Conservation (phyloP, 2,329 filamentous ascomycete genomes). For the Penicillium crustosum region DNA sequence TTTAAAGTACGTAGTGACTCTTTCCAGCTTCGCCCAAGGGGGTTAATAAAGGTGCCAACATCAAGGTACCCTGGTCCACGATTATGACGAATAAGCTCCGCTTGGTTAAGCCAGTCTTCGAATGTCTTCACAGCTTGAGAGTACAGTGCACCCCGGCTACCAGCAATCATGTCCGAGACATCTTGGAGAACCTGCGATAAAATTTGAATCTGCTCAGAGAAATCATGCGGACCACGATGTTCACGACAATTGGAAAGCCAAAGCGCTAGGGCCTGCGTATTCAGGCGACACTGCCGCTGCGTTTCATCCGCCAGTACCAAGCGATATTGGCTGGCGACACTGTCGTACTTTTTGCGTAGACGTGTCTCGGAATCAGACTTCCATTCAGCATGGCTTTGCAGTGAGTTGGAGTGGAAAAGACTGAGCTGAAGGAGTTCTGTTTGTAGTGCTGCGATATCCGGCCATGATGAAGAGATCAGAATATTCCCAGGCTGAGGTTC, state of each 20-base stretch:
- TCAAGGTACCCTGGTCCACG: constrained; percentile 11
- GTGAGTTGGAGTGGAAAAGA: constrained; percentile 37
- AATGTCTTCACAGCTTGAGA: constrained; percentile 32
- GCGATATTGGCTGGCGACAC: constrained; percentile 37
- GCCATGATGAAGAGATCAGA: constrained; percentile 32
- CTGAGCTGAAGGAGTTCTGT: constrained; percentile 47
- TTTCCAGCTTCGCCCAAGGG: constrained; percentile 37
- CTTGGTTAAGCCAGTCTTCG: constrained; percentile 39
- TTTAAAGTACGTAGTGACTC: constrained; percentile 32
- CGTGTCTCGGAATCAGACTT: constrained; percentile 30
- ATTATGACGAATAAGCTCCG: constrained; percentile 27
- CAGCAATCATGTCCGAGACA: constrained; percentile 32
- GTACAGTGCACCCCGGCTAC: constrained; percentile 31
- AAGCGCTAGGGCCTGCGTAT: constrained; percentile 35
- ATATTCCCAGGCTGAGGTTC: constrained; percentile 18
- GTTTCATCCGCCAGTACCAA: constrained; percentile 35
- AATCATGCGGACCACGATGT: constrained; percentile 29
- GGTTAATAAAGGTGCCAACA: constrained; percentile 35
- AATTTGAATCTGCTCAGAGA: constrained; percentile 39
- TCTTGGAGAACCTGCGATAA: constrained; percentile 44
- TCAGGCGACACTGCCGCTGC: constrained; percentile 33
- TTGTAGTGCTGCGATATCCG: constrained; percentile 40
- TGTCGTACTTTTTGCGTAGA: constrained; percentile 37
- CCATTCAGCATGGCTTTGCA: constrained; percentile 34
- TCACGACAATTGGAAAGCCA: constrained; percentile 37